Evolutionary conservation across 192 early-diverging fungal genomes (phyloP).

Genomic region (Phycomyces nitens): DNA sequence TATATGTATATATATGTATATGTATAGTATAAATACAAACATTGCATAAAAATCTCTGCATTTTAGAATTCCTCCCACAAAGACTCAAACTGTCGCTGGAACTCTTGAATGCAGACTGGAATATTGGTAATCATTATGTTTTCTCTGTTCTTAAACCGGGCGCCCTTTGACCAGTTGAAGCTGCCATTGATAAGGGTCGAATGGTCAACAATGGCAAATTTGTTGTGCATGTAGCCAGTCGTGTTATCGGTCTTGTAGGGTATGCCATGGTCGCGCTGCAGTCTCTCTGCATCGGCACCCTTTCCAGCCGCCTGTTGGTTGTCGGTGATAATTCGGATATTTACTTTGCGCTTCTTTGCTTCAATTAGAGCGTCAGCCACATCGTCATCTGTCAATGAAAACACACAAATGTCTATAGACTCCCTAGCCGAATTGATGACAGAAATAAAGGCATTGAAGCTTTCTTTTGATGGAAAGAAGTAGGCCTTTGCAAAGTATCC

Average conservation of each 20-base stretch:
- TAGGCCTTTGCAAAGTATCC: conserved; percentile 28
- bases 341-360: conserved; percentile 46
- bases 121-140: conserved; percentile 65
- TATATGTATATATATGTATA: too few species aligned
- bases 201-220: conserved; percentile 64
- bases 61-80: conserved; percentile 43
- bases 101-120: conserved; percentile 51
- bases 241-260: conserved; percentile 41
- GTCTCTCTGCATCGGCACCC: conserved; percentile 34
- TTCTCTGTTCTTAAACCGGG: conserved; percentile 67
- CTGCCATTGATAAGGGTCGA: conserved; percentile 58
- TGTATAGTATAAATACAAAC: too few species aligned
- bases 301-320: conserved; percentile 41
- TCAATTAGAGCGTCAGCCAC: conserved; percentile 61
- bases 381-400: conserved; percentile 72
- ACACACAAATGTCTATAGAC: conserved; percentile 69
- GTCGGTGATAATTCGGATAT: conserved; percentile 70
- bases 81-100: conserved; percentile 56
- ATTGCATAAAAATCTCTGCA: too few species aligned
- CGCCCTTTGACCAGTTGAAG: conserved; percentile 59
- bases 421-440: conserved; percentile 44
- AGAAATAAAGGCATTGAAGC: conserved; percentile 32
- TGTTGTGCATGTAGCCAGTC: conserved; percentile 63
- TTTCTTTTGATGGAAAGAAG: conserved; percentile 36
- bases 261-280: conserved; percentile 31